phyloP scores from a whole-genome alignment of 2,329 filamentous ascomycete species.

The Biscogniauxia marginata region DNA sequence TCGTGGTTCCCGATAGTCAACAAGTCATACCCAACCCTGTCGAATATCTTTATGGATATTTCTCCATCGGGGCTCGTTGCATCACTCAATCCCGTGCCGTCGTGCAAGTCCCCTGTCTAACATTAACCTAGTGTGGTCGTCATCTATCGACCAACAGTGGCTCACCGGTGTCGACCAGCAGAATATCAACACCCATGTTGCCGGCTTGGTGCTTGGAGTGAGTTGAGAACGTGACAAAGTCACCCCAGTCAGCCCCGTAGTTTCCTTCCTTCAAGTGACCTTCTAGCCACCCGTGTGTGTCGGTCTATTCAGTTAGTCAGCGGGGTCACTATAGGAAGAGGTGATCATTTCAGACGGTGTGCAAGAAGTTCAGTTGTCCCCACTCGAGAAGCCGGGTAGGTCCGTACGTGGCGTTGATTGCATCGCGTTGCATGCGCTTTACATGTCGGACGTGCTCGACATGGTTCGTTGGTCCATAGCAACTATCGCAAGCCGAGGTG shows the following conservation, averaged over 20 bases:
- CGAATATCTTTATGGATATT: slow-evolving; percentile 48
- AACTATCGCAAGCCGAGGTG: slow-evolving; percentile 39
- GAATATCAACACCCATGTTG: slow-evolving; percentile 56
- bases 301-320: slow-evolving; percentile 39
- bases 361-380: slow-evolving; percentile 62
- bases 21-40: slow-evolving; percentile 43
- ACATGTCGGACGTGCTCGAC: slow-evolving; percentile 47
- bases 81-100: slow-evolving; percentile 63
- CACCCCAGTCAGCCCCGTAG: slow-evolving; percentile 66
- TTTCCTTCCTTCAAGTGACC: slow-evolving; percentile 61
- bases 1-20: slow-evolving; percentile 56
- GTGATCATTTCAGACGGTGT: slow-evolving; percentile 42
- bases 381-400: slow-evolving; percentile 52
- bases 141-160: background rate
- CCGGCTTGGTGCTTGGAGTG: slow-evolving; percentile 59
- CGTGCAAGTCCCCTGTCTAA: slow-evolving; percentile 55
- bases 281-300: slow-evolving; percentile 61
- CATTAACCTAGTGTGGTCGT: background rate
- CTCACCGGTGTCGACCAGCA: slow-evolving; percentile 59
- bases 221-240: slow-evolving; percentile 59
- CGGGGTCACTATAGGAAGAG: background rate
- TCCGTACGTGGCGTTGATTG: slow-evolving; percentile 41
- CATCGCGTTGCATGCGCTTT: slow-evolving; percentile 49
- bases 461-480: slow-evolving; percentile 41
- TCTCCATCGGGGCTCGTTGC: slow-evolving; percentile 56